A percentile compares a stretch with the other conserved stretches of the same genome.
phyloP scores from a whole-genome alignment of 1,284 basidiomycete genomes.

The Ustilago curta region DNA sequence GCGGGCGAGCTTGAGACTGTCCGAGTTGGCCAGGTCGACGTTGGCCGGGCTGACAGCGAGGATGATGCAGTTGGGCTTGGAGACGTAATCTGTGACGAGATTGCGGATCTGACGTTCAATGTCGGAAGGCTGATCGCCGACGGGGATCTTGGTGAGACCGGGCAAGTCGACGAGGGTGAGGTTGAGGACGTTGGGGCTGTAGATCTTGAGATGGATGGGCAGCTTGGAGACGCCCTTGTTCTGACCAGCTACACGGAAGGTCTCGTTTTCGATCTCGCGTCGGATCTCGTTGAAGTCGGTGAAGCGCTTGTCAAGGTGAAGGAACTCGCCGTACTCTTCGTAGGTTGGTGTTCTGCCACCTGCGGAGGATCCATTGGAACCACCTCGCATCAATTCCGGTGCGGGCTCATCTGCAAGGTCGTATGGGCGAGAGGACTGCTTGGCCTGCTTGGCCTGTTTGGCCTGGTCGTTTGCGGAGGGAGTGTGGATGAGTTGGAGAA shows the following conservation, averaged over 20 bases:
- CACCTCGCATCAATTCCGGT: conserved; percentile 28
- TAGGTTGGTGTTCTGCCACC: conserved; percentile 37
- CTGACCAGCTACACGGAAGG: conserved; percentile 95
- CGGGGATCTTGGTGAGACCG: conserved; percentile 83
- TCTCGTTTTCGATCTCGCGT: conserved; percentile 98
- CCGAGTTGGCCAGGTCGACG: conserved; percentile 97
- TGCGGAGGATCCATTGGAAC: conserved; percentile 21
- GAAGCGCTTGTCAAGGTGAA: conserved; percentile 94
- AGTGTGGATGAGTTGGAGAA: conserved; percentile 91
- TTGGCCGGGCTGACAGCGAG: conserved; percentile 96
- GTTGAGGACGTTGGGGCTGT: conserved; percentile 93
- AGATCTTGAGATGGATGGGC: conserved; percentile 93
- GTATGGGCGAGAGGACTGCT: conserved; percentile 35
- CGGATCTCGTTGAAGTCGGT: conserved; percentile 94
- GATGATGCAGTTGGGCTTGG: conserved; percentile 96
- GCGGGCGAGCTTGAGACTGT: conserved; percentile 94
- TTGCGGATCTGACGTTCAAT: conserved; percentile 96
- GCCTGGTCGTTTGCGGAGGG: conserved; percentile 68
- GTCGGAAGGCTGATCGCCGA: conserved; percentile 80
- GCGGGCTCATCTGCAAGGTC: conserved; percentile 32
- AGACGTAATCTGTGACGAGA: conserved; percentile 92
- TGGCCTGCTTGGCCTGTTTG: conserved; percentile 16
- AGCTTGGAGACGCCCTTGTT: conserved; percentile 98
- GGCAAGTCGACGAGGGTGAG: conserved; percentile 95
- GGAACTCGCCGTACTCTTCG: conserved; percentile 93